Conservation (phyloP, 139 green algal species). For the Auxenochlorella protothecoides region DNA sequence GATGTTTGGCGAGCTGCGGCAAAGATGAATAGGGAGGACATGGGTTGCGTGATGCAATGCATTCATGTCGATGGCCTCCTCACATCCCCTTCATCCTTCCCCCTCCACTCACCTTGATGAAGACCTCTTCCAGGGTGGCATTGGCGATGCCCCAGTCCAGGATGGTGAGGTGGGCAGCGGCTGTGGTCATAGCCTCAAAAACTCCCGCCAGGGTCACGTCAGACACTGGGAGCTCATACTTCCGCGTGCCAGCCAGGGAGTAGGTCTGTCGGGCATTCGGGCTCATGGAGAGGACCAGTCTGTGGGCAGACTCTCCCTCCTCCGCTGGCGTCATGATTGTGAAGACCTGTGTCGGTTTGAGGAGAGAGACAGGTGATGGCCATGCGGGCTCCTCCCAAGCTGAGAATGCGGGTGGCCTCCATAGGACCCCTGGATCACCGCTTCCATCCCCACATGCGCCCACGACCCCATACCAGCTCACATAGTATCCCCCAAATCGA, state of each 20-base stretch:
- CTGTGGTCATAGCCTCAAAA: conserved; percentile 48
- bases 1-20: too few species aligned
- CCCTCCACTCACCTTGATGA: conserved; percentile 9
- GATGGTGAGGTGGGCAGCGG: conserved; percentile 34
- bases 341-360: conserved; percentile 39
- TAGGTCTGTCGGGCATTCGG: conserved; percentile 25
- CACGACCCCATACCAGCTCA: too few species aligned
- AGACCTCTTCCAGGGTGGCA: conserved; percentile 87
- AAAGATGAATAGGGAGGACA: too few species aligned
- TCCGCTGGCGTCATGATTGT: conserved; percentile 55
- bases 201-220: conserved; percentile 40
- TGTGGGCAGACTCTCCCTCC: conserved; percentile 10
- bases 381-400: too few species aligned
- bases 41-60: too few species aligned
- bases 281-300: not conserved
- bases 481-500: conserved; percentile 52
- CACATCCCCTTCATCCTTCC: too few species aligned
- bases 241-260: conserved; percentile 53
- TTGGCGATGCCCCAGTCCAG: conserved; percentile 86
- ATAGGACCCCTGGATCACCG: too few species aligned
- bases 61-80: too few species aligned
- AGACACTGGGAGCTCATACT: conserved; percentile 59
- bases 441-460: too few species aligned
- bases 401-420: too few species aligned
- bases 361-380: too few species aligned